Conservation (phyloP, 1,139 yeast genomes). For the Blastobotrys malaysiensis region DNA sequence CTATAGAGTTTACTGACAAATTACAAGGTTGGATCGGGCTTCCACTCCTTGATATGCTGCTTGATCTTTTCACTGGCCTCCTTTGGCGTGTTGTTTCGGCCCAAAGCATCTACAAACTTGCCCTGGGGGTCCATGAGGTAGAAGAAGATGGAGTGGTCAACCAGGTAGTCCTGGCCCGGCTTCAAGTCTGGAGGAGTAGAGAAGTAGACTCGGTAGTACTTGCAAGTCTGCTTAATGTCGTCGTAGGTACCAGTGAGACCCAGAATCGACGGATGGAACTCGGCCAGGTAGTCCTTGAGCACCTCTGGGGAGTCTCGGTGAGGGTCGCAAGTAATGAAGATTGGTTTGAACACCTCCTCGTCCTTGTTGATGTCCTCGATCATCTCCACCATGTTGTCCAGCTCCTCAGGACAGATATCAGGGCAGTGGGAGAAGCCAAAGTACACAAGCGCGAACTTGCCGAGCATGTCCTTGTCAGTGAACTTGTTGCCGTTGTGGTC, state of each 20-base stretch:
- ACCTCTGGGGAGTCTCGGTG: slow-evolving; percentile 87
- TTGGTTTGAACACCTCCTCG: slow-evolving; percentile 58
- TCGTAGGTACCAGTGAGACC: slow-evolving; percentile 92
- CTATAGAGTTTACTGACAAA: neutral
- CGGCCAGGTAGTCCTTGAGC: slow-evolving; percentile 67
- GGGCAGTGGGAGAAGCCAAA: slow-evolving; percentile 98
- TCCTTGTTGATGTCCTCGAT: slow-evolving; percentile 54
- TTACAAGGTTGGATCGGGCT: slow-evolving; percentile 39
- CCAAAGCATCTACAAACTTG: slow-evolving; percentile 86
- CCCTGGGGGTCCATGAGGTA: slow-evolving; percentile 98
- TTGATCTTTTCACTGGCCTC: slow-evolving; percentile 76
- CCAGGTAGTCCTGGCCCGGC: slow-evolving; percentile 93
- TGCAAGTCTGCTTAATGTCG: slow-evolving; percentile 75
- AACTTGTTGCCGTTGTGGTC: slow-evolving; percentile 69
- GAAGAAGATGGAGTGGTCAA: slow-evolving; percentile 94
- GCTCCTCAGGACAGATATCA: slow-evolving; percentile 95
- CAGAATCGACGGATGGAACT: slow-evolving; percentile 81
- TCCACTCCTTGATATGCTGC: slow-evolving; percentile 70
- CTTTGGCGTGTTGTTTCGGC: slow-evolving; percentile 77
- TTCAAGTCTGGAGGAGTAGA: slow-evolving; percentile 91
- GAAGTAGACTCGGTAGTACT: slow-evolving; percentile 85
- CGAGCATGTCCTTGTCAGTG: slow-evolving; percentile 69
- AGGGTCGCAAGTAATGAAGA: slow-evolving; percentile 95
- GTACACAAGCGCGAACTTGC: slow-evolving; percentile 74
- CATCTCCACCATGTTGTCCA: slow-evolving; percentile 83